Conservation (phyloP, 306 rosid genomes). For the Trichosanthes truncata region DNA sequence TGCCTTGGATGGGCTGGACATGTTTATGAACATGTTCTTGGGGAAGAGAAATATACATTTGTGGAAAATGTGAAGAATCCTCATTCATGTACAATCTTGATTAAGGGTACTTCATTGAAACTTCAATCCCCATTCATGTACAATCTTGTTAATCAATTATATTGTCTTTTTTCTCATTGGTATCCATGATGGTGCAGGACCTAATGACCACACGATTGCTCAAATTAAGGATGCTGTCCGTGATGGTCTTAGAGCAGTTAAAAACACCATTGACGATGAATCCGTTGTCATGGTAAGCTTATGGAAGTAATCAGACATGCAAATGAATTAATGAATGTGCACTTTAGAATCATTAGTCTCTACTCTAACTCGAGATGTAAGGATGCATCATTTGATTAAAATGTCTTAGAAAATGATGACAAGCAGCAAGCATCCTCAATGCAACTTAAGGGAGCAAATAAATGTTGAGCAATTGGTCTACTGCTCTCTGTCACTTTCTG, state of each 20-base stretch:
- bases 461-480: background rate
- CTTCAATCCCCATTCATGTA: background rate
- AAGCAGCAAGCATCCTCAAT: background rate
- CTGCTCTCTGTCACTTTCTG: background rate
- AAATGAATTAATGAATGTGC: background rate
- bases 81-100: constrained; percentile 86
- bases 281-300: constrained; percentile 61
- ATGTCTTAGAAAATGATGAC: background rate
- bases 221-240: constrained; percentile 98
- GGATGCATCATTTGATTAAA: background rate
- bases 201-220: constrained; percentile 95
- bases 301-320: background rate
- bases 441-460: background rate
- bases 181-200: constrained; percentile 48
- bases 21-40: constrained; percentile 93
- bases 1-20: constrained; percentile 98
- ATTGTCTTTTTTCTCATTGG: constrained; percentile 35
- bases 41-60: constrained; percentile 94
- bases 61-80: constrained; percentile 92
- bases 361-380: background rate
- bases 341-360: background rate
- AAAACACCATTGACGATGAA: constrained; percentile 95
- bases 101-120: constrained; percentile 48
- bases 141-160: background rate
- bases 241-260: constrained; percentile 93